Evolutionary conservation across 2,329 filamentous ascomycete genomes (phyloP), one percentile per base, ranked within the genome.

Genomic region (Acephala macrosclerotiorum): DNA sequence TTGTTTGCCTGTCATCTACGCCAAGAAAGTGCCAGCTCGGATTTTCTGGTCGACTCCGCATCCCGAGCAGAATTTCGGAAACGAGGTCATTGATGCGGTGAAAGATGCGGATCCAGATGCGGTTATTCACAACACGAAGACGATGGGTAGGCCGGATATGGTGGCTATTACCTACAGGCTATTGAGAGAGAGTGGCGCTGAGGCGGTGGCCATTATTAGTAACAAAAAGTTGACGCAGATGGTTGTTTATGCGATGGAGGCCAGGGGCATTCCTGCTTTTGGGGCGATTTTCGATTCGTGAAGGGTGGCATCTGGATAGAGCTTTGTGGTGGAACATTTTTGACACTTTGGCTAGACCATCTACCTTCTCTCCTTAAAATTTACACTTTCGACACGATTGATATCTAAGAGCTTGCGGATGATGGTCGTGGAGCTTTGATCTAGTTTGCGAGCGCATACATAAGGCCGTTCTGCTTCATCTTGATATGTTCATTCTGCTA

Each of bases 1-100:
- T 0, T 85, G 88, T 61, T 80, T 92, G 14, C 77, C 71, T 2
- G 66, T 73, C 20, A 72, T 74, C 20, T 67, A 72, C 22, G 69
- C 70, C 22, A 68, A 72, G 5, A 59, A 70, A 9, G 65, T 72
- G 1, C 65, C 68, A 8, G 64, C 72, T 1, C 70, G 72, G 6
- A 70, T 80, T 33, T 72, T 80, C 35, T 80, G 79, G 79, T 75
- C 73, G 4, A 77, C 79, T n/a, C 73, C 73, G 5, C 70, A 74
- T 45, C 79, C 78, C 0, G 61, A 69, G 2, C 59, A 73, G 25
- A 79, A 73, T 8, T 80, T 76, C 59, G 78, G 79, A 1, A 51
- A 70, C n/a, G 74, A 74, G 55, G 74, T 80, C 26, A 65, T 77
- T 12, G 67, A 71, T 51, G 66, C 72, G 0, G 75, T 80, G 9